phyloP scores from a whole-genome alignment of 2,329 filamentous ascomycete genomes.

The Thielaviopsis musarum region DNA sequence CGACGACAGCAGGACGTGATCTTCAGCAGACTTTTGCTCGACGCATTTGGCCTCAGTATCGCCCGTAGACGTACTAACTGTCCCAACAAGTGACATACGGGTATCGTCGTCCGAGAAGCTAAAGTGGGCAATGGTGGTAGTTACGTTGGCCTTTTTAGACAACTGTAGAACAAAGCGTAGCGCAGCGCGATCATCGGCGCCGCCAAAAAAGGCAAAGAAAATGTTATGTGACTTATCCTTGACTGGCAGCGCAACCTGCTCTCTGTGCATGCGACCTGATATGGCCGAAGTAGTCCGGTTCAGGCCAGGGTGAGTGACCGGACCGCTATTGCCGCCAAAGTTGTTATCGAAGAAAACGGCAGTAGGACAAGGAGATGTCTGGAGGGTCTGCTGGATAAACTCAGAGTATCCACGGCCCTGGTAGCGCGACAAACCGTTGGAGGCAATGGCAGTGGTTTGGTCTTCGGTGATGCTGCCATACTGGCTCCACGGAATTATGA shows the following conservation, averaged over 20 bases:
- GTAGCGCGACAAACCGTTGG: not conserved
- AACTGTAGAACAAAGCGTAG: slow-evolving; percentile 72
- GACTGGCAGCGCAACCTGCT: slow-evolving; percentile 39
- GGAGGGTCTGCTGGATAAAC: slow-evolving; percentile 56
- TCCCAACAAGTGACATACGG: not conserved
- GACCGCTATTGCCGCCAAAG: slow-evolving; percentile 5
- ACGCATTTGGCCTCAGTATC: not conserved
- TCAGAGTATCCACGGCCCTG: slow-evolving; percentile 37
- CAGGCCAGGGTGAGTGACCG: not conserved
- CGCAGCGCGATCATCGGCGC: slow-evolving; percentile 63
- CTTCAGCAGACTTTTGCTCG: slow-evolving; percentile 7
- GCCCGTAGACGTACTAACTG: not conserved
- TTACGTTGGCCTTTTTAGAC: slow-evolving; percentile 60
- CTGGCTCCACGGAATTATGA: slow-evolving; percentile 83
- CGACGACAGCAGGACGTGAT: slow-evolving; percentile 6
- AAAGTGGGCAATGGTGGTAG: slow-evolving; percentile 52
- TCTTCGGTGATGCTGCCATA: slow-evolving; percentile 59
- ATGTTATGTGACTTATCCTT: slow-evolving; percentile 62
- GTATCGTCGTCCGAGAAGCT: slow-evolving; percentile 13
- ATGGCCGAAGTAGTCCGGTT: slow-evolving; percentile 37
- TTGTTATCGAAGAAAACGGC: slow-evolving; percentile 66
- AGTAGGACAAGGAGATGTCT: slow-evolving; percentile 46
- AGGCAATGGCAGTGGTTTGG: slow-evolving; percentile 17
- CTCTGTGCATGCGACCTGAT: slow-evolving; percentile 36
- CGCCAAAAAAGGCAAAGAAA: slow-evolving; percentile 76